These are phyloP conservation scores for Aureobasidium sp. DNA, from an alignment of 2,329 filamentous ascomycete genomes.

Conservation along the genomic window DNA sequence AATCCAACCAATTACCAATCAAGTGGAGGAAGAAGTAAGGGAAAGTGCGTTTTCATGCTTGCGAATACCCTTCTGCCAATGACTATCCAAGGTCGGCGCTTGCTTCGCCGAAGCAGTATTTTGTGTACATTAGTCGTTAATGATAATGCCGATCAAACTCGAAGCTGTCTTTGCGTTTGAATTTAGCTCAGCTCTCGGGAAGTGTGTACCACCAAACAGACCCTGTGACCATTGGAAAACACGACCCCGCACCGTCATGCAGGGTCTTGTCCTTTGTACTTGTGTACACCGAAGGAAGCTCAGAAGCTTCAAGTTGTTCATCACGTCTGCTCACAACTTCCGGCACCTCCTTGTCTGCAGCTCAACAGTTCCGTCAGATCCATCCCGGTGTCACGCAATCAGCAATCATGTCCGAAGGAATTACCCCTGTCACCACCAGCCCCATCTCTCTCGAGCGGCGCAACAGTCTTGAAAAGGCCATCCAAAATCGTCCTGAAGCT, in stretches of 20 bases:
- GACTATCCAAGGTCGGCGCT: conserved; percentile 3
- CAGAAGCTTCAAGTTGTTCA: background rate
- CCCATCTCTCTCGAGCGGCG: conserved; percentile 22
- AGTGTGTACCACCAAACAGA: background rate
- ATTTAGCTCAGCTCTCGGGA: background rate
- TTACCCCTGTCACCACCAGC: conserved; percentile 15
- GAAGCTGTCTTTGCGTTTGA: conserved; percentile 4
- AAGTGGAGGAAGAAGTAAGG: background rate
- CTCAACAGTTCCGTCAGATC: background rate
- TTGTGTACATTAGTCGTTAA: conserved; percentile 16
- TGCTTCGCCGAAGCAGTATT: conserved; percentile 3
- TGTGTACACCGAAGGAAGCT: background rate
- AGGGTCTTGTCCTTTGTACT: background rate
- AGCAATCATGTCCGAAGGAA: conserved; percentile 8
- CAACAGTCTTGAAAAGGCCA: conserved; percentile 37
- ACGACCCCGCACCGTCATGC: conserved; percentile 10
- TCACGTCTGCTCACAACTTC: background rate
- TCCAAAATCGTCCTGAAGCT: conserved; percentile 43
- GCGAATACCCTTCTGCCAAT: background rate
- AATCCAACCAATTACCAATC: background rate
- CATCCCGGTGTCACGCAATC: background rate
- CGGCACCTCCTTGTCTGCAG: background rate
- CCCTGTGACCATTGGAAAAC: background rate
- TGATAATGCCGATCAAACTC: conserved; percentile 11
- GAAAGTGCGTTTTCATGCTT: background rate